Evolutionary conservation across 2,329 filamentous ascomycete genomes (phyloP).

Genomic region (Fusarium hainanense): DNA sequence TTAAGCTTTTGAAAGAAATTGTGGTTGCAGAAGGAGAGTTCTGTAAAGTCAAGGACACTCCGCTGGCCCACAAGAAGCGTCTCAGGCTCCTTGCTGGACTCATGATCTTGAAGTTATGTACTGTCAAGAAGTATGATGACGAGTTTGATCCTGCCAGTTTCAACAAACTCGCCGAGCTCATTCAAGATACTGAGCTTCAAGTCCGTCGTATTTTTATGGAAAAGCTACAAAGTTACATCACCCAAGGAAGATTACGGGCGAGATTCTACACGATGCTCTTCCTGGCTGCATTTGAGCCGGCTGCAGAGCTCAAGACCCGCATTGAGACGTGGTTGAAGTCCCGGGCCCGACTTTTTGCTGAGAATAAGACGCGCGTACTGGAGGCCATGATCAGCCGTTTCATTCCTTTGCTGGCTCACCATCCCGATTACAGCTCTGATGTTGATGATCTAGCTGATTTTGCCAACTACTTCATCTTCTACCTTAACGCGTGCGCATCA

Average conservation of each 20-base stretch:
- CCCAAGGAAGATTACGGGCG: constrained; percentile 72
- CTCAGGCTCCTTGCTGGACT: constrained; percentile 85
- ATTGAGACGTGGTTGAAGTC: constrained; percentile 91
- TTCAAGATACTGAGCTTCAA: constrained; percentile 78
- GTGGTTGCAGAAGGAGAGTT: constrained; percentile 83
- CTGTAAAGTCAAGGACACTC: constrained; percentile 79
- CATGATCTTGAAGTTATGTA: constrained; percentile 85
- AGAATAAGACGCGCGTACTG: constrained; percentile 72
- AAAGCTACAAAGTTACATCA: constrained; percentile 91
- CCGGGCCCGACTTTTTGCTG: constrained; percentile 73
- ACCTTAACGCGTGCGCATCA: constrained; percentile 82
- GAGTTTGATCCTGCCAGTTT: constrained; percentile 79
- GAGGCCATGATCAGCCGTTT: constrained; percentile 85
- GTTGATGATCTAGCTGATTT: constrained; percentile 81
- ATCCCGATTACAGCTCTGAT: constrained; percentile 83
- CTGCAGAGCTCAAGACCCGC: constrained; percentile 75
- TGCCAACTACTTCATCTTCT: constrained; percentile 89
- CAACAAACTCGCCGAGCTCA: constrained; percentile 81
- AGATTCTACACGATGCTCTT: constrained; percentile 93
- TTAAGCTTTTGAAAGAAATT: constrained; percentile 81
- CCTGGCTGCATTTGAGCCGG: constrained; percentile 90
- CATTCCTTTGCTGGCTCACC: constrained; percentile 89
- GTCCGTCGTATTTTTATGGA: constrained; percentile 84
- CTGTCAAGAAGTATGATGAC: constrained; percentile 78
- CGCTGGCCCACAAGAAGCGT: constrained; percentile 80